These are phyloP conservation scores for Abortiporus biennis DNA, from an alignment of 1,284 basidiomycete species.

Conservation along the genomic window DNA sequence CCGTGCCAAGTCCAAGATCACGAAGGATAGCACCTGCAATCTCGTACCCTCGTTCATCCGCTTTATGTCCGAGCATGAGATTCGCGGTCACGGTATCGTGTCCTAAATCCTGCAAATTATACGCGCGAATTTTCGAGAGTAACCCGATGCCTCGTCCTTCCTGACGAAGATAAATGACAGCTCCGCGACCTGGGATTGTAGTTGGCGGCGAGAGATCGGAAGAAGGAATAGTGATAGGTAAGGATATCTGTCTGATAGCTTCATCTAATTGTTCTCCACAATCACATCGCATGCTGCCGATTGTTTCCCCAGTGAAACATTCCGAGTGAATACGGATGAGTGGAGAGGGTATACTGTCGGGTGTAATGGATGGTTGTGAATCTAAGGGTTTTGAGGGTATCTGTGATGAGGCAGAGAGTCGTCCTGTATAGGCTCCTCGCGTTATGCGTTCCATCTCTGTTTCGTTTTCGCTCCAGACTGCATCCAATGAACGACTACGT, in stretches of 20 bases:
- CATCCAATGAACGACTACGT: constrained; percentile 80
- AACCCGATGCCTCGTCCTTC: constrained; percentile 99
- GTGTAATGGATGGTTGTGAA: constrained; percentile 15
- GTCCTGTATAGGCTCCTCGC: constrained; percentile 90
- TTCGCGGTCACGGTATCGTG: constrained; percentile 99
- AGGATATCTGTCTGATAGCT: constrained; percentile 87
- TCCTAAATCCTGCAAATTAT: constrained; percentile 97
- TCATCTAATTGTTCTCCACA: constrained; percentile 99
- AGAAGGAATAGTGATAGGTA: constrained; percentile 51
- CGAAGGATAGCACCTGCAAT: constrained; percentile 87
- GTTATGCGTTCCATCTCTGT: constrained; percentile 93
- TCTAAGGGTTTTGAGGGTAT: constrained; percentile 42
- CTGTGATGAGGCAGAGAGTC: constrained; percentile 59
- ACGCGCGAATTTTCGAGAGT: constrained; percentile 93
- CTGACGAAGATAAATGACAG: constrained; percentile 94
- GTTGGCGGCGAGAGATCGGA: constrained; percentile 23
- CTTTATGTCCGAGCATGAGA: constrained; percentile 89
- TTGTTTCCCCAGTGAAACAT: constrained; percentile 98
- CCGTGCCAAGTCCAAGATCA: constrained; percentile 76
- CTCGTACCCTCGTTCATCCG: constrained; percentile 93
- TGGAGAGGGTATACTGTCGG: constrained; percentile 56
- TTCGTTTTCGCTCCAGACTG: constrained; percentile 82
- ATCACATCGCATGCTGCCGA: constrained; percentile 98
- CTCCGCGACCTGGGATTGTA: constrained; percentile 79
- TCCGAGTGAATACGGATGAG: constrained; percentile 97